phyloP scores from a whole-genome alignment of 495 filamentous ascomycete species.

The Cetradonia linearis region DNA sequence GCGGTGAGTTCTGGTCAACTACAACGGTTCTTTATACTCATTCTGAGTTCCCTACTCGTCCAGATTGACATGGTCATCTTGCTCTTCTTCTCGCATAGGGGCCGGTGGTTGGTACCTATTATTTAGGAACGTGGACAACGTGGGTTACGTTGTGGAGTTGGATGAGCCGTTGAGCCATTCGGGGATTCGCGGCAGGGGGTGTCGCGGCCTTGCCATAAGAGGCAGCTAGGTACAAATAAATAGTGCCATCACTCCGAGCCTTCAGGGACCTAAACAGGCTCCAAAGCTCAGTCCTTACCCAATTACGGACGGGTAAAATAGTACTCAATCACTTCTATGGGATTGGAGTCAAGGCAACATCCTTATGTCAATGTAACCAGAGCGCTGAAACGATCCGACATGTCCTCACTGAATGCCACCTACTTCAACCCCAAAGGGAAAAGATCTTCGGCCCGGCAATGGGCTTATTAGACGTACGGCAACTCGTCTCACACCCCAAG shows the following conservation, averaged over 20 bases:
- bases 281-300: no score
- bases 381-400: no score
- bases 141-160: not conserved
- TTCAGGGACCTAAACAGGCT: no score
- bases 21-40: not conserved
- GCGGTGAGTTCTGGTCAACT: not conserved
- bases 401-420: no score
- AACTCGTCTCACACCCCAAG: no score
- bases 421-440: no score
- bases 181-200: constrained; percentile 7
- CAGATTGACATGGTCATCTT: not conserved
- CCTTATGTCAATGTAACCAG: no score
- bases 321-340: no score
- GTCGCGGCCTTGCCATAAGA: constrained; percentile 3
- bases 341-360: no score
- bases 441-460: no score
- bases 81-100: not conserved
- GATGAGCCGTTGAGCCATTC: constrained; percentile 3
- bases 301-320: no score
- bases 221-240: constrained; percentile 9
- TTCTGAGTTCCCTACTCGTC: not conserved
- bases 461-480: no score
- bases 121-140: constrained; percentile 14
- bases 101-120: constrained; percentile 9
- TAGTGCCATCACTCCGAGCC: not conserved